Percentiles rank a stretch among this genome's conserved stretches.
phyloP scores from a whole-genome alignment of 2,329 filamentous ascomycete genomes.

The Cylindrodendrum hubeiense region DNA sequence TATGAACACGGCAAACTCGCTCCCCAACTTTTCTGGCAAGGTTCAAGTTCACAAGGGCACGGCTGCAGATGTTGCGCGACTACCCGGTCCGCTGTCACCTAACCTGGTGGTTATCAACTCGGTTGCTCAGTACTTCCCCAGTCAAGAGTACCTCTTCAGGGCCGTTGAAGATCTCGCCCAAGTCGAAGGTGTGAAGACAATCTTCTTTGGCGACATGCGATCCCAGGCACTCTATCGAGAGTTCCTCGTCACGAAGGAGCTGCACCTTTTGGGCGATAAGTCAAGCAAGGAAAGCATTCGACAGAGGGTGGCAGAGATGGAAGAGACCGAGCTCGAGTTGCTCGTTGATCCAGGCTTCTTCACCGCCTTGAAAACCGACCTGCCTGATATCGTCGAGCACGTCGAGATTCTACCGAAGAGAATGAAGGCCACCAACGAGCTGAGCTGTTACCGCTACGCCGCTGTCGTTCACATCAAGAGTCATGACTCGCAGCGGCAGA shows the following conservation, averaged over 20 bases:
- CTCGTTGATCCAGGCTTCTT: slow-evolving; percentile 44
- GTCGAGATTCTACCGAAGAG: slow-evolving; percentile 48
- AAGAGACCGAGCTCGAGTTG: slow-evolving; percentile 33
- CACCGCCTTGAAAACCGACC: slow-evolving; percentile 23
- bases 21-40: slow-evolving; percentile 15
- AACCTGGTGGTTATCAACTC: slow-evolving; percentile 45
- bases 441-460: slow-evolving; percentile 45
- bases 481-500: background rate
- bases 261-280: slow-evolving; percentile 3
- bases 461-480: slow-evolving; percentile 40
- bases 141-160: slow-evolving; percentile 34
- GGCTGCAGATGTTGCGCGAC: slow-evolving; percentile 31
- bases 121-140: slow-evolving; percentile 46
- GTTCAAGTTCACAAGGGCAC: slow-evolving; percentile 34
- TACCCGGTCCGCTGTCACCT: background rate
- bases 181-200: slow-evolving; percentile 1
- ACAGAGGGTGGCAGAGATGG: slow-evolving; percentile 24
- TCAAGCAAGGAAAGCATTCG: slow-evolving; percentile 20
- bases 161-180: slow-evolving; percentile 29
- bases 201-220: slow-evolving; percentile 42
- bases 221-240: slow-evolving; percentile 32
- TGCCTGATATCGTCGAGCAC: slow-evolving; percentile 38
- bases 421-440: slow-evolving; percentile 46
- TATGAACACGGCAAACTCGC: slow-evolving; percentile 18
- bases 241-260: slow-evolving; percentile 28